Evolutionary conservation across 2,329 filamentous ascomycete species (phyloP).

Genomic region (Penicillium sp.): DNA sequence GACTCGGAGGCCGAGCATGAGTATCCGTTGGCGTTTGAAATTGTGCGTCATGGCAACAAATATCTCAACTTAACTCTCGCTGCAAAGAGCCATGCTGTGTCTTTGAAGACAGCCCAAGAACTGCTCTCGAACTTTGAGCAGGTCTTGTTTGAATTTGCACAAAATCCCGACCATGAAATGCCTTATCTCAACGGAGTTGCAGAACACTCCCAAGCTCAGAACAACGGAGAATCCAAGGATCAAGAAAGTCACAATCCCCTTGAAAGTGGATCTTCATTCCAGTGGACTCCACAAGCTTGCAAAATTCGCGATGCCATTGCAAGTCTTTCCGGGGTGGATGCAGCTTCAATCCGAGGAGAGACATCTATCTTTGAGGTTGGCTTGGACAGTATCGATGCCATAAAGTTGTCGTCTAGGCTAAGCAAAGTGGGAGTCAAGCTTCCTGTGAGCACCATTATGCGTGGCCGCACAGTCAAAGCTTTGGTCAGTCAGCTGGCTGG

Average conservation of each 20-base stretch:
- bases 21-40: conserved; percentile 77
- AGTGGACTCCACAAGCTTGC: conserved; percentile 59
- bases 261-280: conserved; percentile 40
- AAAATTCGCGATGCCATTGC: conserved; percentile 64
- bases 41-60: conserved; percentile 53
- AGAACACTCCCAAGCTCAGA: background rate
- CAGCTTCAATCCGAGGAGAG: conserved; percentile 53
- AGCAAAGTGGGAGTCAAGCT: conserved; percentile 61
- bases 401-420: conserved; percentile 75
- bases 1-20: conserved; percentile 57
- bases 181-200: conserved; percentile 13
- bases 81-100: conserved; percentile 51
- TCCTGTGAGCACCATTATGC: conserved; percentile 76
- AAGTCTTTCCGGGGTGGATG: conserved; percentile 56
- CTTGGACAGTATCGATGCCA: conserved; percentile 87
- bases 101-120: conserved; percentile 32
- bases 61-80: conserved; percentile 60
- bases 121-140: conserved; percentile 48
- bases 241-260: background rate
- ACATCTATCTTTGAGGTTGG: conserved; percentile 78
- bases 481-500: conserved; percentile 48
- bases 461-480: conserved; percentile 63
- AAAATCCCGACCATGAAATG: conserved; percentile 27
- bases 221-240: background rate
- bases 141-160: conserved; percentile 37